Conservation (phyloP, 495 filamentous ascomycete species). For the Penicillium pancosmium region DNA sequence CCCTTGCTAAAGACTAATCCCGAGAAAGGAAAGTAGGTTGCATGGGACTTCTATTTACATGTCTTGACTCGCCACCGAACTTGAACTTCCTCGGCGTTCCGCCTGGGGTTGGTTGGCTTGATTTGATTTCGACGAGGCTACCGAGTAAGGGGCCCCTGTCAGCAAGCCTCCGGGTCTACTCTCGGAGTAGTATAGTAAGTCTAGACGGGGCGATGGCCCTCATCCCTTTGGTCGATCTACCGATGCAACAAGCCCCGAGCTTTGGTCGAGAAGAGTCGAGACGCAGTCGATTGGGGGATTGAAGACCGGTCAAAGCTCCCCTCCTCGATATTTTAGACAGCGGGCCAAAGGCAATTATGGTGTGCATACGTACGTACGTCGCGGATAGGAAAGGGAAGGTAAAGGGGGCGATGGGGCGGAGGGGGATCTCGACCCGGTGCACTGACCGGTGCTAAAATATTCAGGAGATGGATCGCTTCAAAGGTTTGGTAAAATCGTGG, state of each 20-base stretch:
- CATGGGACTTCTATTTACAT: neutral
- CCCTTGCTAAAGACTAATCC: neutral
- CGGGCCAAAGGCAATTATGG: slow-evolving; percentile 29
- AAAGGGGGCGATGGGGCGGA: neutral
- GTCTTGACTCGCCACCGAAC: neutral
- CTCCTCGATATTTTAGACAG: slow-evolving; percentile 26
- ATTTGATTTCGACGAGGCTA: slow-evolving; percentile 6
- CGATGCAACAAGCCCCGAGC: slow-evolving; percentile 1
- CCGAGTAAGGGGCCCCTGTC: slow-evolving; percentile 16
- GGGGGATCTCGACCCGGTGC: slow-evolving; percentile 19
- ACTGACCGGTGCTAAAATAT: slow-evolving; percentile 26
- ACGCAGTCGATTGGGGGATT: slow-evolving; percentile 13
- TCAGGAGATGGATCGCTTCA: neutral
- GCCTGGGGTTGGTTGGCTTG: neutral
- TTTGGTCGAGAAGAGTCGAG: slow-evolving; percentile 12
- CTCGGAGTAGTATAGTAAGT: neutral
- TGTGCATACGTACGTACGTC: slow-evolving; percentile 30
- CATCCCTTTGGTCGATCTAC: slow-evolving; percentile 2
- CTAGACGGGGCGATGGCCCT: slow-evolving; percentile 3
- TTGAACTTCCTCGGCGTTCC: neutral
- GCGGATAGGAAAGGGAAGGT: slow-evolving; percentile 17
- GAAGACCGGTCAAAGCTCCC: slow-evolving; percentile 20
- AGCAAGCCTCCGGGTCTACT: neutral
- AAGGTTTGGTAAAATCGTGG: neutral
- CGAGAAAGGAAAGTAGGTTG: neutral